Evolutionary conservation across 2,329 filamentous ascomycete species (phyloP).

Genomic region (Botrytis elliptica): DNA sequence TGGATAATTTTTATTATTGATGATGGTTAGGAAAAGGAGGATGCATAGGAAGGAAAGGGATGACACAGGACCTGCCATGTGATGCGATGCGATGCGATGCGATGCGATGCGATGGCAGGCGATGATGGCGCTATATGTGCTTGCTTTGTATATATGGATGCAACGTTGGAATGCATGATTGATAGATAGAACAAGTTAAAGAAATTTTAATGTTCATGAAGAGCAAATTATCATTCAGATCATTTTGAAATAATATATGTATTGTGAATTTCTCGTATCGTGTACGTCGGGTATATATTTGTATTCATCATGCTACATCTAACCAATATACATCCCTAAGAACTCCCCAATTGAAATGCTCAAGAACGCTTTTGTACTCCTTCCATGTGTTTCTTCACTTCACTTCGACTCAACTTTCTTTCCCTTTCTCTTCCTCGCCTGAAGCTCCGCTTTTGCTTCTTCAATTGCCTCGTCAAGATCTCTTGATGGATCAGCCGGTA

Average conservation of each 20-base stretch:
- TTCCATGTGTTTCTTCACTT: constrained; percentile 57
- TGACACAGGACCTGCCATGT: neutral
- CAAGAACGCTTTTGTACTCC: constrained; percentile 90
- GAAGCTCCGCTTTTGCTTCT: constrained; percentile 53
- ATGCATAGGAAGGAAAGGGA: neutral
- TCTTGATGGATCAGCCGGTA: constrained; percentile 71
- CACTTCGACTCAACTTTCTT: constrained; percentile 19
- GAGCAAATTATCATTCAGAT: neutral
- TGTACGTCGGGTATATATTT: neutral
- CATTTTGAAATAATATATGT: neutral
- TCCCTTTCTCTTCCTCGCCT: constrained; percentile 33
- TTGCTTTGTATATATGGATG: constrained; percentile 11
- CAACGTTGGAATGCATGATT: neutral
- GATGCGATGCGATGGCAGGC: neutral
- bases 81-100: neutral
- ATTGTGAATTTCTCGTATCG: neutral
- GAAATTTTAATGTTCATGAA: constrained; percentile 7
- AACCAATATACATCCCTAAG: neutral
- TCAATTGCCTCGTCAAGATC: constrained; percentile 65
- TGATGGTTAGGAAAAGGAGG: neutral
- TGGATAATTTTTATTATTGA: constrained; percentile 18
- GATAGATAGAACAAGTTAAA: neutral
- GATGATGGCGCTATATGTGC: neutral
- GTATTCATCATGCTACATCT: neutral
- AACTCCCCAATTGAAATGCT: constrained; percentile 79